These are phyloP conservation scores for Tylopilus rubrobrunneus DNA, from an alignment of 768 basidiomycete genomes.

Conservation along the genomic window DNA sequence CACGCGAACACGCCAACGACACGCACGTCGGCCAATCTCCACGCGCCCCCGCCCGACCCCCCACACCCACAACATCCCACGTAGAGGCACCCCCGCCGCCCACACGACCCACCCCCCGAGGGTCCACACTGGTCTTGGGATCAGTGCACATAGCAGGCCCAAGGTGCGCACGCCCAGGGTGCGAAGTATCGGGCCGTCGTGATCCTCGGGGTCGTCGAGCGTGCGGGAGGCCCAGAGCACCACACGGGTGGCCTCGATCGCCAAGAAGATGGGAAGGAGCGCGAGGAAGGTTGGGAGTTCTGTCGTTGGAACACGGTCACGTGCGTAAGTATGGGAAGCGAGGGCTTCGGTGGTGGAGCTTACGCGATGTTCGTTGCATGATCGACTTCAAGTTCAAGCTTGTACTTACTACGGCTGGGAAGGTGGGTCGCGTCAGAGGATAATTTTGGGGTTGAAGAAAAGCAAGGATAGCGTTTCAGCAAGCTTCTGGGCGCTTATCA, in stretches of 20 bases:
- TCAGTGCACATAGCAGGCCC: background rate
- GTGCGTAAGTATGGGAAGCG: background rate
- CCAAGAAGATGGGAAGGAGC: conserved; percentile 10
- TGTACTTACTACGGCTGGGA: background rate
- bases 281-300: conserved; percentile 8
- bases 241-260: conserved; percentile 2
- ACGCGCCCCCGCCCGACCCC: conserved; percentile 14
- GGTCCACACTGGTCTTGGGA: conserved; percentile 3
- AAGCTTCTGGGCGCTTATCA: background rate
- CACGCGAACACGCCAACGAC: background rate
- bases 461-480: background rate
- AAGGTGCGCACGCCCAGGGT: background rate
- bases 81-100: background rate
- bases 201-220: background rate
- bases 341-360: background rate
- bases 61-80: conserved; percentile 12
- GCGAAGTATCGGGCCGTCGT: too few species aligned
- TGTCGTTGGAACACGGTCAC: background rate
- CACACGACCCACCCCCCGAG: background rate
- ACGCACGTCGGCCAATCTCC: background rate
- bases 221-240: conserved; percentile 3
- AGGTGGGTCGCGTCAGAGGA: background rate
- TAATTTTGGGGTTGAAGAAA: background rate
- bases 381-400: too few species aligned
- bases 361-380: background rate